Base-by-base conservation (phyloP, 2,329 filamentous ascomycete species). In the Anisogramma anomala region DNA sequence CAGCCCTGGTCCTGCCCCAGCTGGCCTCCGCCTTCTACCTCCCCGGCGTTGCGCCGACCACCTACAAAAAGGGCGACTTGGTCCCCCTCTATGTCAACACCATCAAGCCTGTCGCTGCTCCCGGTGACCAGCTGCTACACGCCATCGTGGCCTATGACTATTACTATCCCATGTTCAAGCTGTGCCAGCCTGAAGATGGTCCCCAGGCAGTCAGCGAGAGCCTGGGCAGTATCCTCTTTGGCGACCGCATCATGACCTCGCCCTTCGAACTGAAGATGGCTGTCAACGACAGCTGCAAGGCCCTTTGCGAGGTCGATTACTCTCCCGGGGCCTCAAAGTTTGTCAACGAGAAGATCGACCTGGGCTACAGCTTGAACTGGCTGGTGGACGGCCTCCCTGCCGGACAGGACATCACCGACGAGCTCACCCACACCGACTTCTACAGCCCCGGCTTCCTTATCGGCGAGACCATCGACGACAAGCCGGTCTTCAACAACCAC, bases 71-170 rank as follows among this genome's bases (percentile, higher is more conserved):
- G 39, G 83, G 79, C 56, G 84, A 91, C 53, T 66, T 66, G 19
- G 91, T 98, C 18, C 85, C 88, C 18, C 74, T 98, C 36, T 81
- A 84, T 55, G 91, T 98, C 61, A 98, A 98, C 66, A 81, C 81
- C 58, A 81, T 98, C 54, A 91, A 85, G 31, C 89, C 91, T 3
- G 78, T 88, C 33, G 79, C 86, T 33, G 82, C 83, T 31, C 71
- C 76, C 46, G 72, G 76, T 49, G 86, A 94, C 62, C 75, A 82
- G 19, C 81, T 86, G 52, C 71, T 96, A 30, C 85, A 87, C 58
- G 93, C 88, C n/a, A 82, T 94, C 41, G 80, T 96, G 54, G 84
- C 89, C 4, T 98, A 84, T 70, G 89, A 96, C 64, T 96, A 98
- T 69, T 98, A 98, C 60, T 79, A 91, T 53, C 75, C 79, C 5